Evolutionary conservation across 345 rosid species (phyloP).

Genomic region (Rhizophora mangle): DNA sequence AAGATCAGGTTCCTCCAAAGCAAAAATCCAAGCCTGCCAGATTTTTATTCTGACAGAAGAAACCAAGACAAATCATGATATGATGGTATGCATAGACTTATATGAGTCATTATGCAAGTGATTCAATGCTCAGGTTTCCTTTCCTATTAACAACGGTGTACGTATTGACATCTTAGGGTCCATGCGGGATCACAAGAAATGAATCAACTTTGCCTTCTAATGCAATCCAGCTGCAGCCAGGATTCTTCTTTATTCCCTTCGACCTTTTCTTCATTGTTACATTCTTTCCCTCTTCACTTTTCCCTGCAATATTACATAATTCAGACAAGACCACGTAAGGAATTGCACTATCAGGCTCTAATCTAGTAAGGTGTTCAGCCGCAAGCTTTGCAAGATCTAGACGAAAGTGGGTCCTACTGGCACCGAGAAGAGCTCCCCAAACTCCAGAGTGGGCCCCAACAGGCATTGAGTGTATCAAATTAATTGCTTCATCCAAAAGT

Average conservation of each 20-base stretch:
- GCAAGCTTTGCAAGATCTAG: conserved; percentile 69
- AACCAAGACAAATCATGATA: no score
- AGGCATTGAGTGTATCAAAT: conserved; percentile 51
- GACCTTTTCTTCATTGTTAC: conserved; percentile 44
- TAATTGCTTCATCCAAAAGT: conserved; percentile 54
- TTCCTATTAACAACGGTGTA: conserved; percentile 34
- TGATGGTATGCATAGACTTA: no score
- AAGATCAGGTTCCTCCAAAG: no score
- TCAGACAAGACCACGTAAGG: conserved; percentile 70
- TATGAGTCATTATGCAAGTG: background rate
- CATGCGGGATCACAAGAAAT: conserved; percentile 46
- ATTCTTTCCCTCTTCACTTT: conserved; percentile 36
- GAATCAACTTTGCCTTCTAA: conserved; percentile 41
- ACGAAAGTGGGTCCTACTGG: conserved; percentile 49
- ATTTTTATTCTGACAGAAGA: no score
- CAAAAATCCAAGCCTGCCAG: no score
- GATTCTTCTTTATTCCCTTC: conserved; percentile 61
- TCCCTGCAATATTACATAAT: conserved; percentile 46
- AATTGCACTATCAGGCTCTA: conserved; percentile 66
- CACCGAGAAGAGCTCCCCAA: conserved; percentile 81
- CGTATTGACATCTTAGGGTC: conserved; percentile 32
- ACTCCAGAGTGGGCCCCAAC: conserved; percentile 62
- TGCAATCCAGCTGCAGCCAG: conserved; percentile 75
- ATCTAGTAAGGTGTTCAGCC: conserved; percentile 48
- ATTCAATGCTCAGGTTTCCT: conserved; percentile 21